A percentile compares a stretch with the other conserved stretches of the same genome.
These are phyloP conservation scores for Trametes meyenii DNA, from an alignment of 768 basidiomycete species.

Conservation along the genomic window DNA sequence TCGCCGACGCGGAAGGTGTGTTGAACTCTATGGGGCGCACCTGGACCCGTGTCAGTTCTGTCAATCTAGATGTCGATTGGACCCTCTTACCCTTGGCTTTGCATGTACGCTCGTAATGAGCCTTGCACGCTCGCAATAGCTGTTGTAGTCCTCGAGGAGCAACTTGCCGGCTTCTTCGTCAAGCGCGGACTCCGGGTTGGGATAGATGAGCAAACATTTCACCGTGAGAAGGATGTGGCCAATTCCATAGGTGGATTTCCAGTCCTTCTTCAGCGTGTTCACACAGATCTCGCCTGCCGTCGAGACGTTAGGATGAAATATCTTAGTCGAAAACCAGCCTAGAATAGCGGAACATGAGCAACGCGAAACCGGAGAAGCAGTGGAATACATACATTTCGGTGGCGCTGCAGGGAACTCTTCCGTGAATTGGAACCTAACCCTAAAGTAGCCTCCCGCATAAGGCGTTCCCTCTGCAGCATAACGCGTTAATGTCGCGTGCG, in stretches of 20 bases:
- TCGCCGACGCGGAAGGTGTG: conserved; percentile 39
- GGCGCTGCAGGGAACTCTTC: conserved; percentile 93
- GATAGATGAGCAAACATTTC: conserved; percentile 94
- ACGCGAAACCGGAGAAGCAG: background rate
- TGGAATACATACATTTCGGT: conserved; percentile 76
- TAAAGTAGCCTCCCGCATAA: conserved; percentile 73
- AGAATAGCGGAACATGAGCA: background rate
- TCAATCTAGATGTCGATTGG: background rate
- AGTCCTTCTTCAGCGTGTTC: conserved; percentile 96
- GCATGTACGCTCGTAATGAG: conserved; percentile 93
- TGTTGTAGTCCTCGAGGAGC: conserved; percentile 85
- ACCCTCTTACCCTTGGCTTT: conserved; percentile 61
- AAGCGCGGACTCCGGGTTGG: conserved; percentile 94
- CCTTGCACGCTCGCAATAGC: conserved; percentile 83
- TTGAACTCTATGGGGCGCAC: conserved; percentile 69
- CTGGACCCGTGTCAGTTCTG: conserved; percentile 16
- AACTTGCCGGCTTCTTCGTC: conserved; percentile 97
- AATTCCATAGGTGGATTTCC: conserved; percentile 91
- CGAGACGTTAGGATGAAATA: conserved; percentile 97
- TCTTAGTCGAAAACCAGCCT: conserved; percentile 94
- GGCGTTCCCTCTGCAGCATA: conserved; percentile 57
- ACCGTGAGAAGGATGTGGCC: conserved; percentile 90
- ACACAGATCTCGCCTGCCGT: conserved; percentile 91
- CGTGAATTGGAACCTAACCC: conserved; percentile 83
- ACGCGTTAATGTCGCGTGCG: conserved; percentile 22